Base-by-base conservation (phyloP, 1,284 basidiomycete genomes). In the Hymenochaete sp. region DNA sequence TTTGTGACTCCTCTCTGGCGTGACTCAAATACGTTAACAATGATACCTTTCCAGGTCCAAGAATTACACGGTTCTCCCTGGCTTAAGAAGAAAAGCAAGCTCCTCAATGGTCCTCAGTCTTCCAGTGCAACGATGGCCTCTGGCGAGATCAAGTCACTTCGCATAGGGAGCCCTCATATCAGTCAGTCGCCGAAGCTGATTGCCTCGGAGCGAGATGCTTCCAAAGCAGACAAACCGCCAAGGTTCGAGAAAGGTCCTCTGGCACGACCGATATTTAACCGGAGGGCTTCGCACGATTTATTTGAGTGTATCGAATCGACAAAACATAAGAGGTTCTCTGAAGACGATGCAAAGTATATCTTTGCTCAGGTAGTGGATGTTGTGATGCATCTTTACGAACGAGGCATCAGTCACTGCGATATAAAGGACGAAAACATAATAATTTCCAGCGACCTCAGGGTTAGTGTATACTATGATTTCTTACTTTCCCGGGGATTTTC, bases 351-450 rank as follows among this genome's bases (percentile, higher is more conserved):
- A 4, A 75, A 81, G 41, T 82, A 82, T 63, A 79, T 95, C 51
- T 92, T 95, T 60, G 71, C 74, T 18, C 92, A 96, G 65, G 77
- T 95, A 40, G 87, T 91, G 46, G 85, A 91, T 49, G 88, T 82
- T 18, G 84, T 93, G 14, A 66, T 76, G 54, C 87, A 92, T 58
- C 72, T 96, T 26, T 76, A 90, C 48, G 65, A 64, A 28, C 74
- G 75, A 41, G 89, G 91, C 4, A 83, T 95, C 51, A 79, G 78
- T 18, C 91, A 96, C 60, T 82, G 92, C 42, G 92, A 96, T 59
- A 85, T 96, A 64, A 96, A 96, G 61, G 92, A 95, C 58, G 92
- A 96, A 63, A 96, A 96, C 57, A 65, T 93, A 41, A 82, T 93
- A 45, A 79, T 95, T 48, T 89, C 93, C 61, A 68, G 67, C 44